Evolutionary conservation across 768 basidiomycete genomes (phyloP).

Genomic region (Mycena albidolilacea): DNA sequence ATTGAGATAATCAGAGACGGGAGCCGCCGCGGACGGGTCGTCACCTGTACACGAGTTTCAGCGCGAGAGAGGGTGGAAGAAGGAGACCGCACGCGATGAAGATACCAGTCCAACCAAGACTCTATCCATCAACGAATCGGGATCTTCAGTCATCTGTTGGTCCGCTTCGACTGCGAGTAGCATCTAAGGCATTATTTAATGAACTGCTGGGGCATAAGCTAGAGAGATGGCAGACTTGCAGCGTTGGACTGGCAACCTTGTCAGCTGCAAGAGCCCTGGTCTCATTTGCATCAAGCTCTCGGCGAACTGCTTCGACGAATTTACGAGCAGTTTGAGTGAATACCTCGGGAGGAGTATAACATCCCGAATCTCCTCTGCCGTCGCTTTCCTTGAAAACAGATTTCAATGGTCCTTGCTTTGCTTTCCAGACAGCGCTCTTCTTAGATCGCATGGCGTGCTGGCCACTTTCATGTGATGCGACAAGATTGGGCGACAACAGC

Average conservation of each 20-base stretch:
- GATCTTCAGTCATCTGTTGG: slow-evolving; percentile 66
- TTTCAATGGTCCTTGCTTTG: slow-evolving; percentile 84
- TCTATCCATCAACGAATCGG: slow-evolving; percentile 85
- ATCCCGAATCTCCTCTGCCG: slow-evolving; percentile 50
- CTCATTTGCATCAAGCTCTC: slow-evolving; percentile 76
- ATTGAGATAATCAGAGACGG: slow-evolving; percentile 83
- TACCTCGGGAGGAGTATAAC: slow-evolving; percentile 55
- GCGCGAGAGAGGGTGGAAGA: neutral
- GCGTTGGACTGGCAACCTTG: slow-evolving; percentile 82
- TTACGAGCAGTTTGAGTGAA: slow-evolving; percentile 63
- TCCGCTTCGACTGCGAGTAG: slow-evolving; percentile 88
- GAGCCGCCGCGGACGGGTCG: slow-evolving; percentile 52
- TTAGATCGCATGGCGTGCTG: slow-evolving; percentile 80
- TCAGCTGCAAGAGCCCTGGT: slow-evolving; percentile 82
- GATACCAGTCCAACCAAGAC: slow-evolving; percentile 84
- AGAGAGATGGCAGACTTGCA: slow-evolving; percentile 67
- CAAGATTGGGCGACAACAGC: slow-evolving; percentile 77
- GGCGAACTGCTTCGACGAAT: slow-evolving; percentile 67
- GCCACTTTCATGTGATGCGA: slow-evolving; percentile 53
- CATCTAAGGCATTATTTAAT: slow-evolving; percentile 63
- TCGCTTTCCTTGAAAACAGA: slow-evolving; percentile 76
- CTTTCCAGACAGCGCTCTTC: slow-evolving; percentile 87
- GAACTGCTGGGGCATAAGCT: slow-evolving; percentile 15
- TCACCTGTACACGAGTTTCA: slow-evolving; percentile 51
- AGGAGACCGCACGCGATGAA: slow-evolving; percentile 65